Conservation (phyloP, 2,329 filamentous ascomycete species). For the Verticillium albo-atrum region DNA sequence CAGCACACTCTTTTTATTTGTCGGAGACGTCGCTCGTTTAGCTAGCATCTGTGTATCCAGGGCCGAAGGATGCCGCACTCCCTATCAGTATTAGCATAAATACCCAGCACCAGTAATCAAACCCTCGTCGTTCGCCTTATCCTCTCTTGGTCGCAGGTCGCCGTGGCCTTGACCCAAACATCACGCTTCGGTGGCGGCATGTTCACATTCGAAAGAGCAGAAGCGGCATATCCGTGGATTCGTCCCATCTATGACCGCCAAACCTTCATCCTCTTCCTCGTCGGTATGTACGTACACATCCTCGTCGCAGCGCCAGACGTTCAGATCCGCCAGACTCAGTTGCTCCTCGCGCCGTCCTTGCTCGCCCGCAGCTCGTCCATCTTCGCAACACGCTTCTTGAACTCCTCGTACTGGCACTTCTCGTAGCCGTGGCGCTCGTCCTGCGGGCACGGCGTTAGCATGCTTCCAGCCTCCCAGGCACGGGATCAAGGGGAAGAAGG, state of each 20-base stretch:
- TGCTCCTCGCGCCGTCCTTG: slow-evolving; percentile 81
- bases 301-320: slow-evolving; percentile 7
- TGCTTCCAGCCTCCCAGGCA: not conserved
- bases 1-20: not conserved
- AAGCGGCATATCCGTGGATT: slow-evolving; percentile 23
- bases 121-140: not conserved
- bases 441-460: slow-evolving; percentile 42
- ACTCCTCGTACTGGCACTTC: slow-evolving; percentile 98
- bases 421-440: slow-evolving; percentile 97
- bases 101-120: not conserved
- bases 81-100: not conserved
- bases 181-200: not conserved
- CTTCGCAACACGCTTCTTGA: slow-evolving; percentile 97
- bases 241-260: slow-evolving; percentile 16
- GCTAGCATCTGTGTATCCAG: not conserved
- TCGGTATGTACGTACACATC: slow-evolving; percentile 1
- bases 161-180: not conserved
- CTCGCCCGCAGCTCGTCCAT: slow-evolving; percentile 93
- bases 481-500: not conserved
- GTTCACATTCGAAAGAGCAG: not conserved
- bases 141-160: not conserved
- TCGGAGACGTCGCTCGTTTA: not conserved
- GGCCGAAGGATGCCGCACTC: not conserved
- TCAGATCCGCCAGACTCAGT: slow-evolving; percentile 49
- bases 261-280: not conserved